Evolutionary conservation across 306 rosid genomes (phyloP), one percentile per base, ranked within the genome.

Genomic region (Cucurbita maxima): DNA sequence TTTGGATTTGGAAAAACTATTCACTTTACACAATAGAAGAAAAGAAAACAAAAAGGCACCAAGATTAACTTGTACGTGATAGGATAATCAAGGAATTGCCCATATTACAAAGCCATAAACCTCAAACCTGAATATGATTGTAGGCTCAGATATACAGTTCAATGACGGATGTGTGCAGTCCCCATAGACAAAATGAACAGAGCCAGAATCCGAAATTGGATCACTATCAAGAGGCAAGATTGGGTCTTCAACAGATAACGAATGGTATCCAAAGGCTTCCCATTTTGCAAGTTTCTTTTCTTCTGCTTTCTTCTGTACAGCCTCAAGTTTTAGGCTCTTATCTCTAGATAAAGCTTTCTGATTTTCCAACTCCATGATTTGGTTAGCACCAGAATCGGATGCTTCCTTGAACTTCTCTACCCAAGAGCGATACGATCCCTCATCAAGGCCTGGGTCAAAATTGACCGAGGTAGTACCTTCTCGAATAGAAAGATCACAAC

Each of bases 361-460:
- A 44, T 76, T 76, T 81, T 83, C 84, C 62, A 76, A 61, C 71
- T 85, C 89, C 70, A 56, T 15, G 44, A 76, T 62, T 69, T 86
- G 78, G 50, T 87, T 76, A 45, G 75, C 74, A 74, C 76, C 80
- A 77, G 81, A 78, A 79, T 81, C 84, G 58, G 95, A 76, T 63
- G 84, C 80, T 77, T 94, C 91, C 87, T 88, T 89, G 75, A 94
- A 85, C 25, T 89, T 90, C 81, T 89, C 88, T 71, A 94, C 81
- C 98, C 98, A 94, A 25, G 97, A 85, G 56, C 84, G 84, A 86
- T 94, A 94, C 18, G 88, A 90, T 59, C 79, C 92, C 81, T 89
- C 96, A 67, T 89, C 97, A 69, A 87, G 82, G 80, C 76, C 83
- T 74, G 84, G 83, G 80, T 86, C 82, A 57, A 74, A 73, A 75